Base-by-base conservation (phyloP, 2,329 filamentous ascomycete species). In the Rosellinia necatrix region DNA sequence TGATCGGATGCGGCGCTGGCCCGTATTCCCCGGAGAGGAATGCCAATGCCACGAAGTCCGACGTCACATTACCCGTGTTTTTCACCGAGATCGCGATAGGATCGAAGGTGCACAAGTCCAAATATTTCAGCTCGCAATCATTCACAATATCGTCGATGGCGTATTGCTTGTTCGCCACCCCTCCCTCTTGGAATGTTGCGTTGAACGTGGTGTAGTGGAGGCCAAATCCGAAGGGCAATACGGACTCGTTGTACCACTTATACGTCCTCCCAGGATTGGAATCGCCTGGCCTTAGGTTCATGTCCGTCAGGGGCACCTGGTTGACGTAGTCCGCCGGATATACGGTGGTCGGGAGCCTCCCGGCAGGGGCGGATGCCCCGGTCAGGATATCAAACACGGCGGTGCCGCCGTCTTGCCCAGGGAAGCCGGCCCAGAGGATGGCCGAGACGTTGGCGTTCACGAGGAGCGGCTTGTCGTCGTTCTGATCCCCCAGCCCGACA, bases 381-480 rank as follows among this genome's bases (percentile, higher is more conserved):
- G 72, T 75, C 35, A 82, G 61, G 38, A 82, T 73, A 54, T 82
- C 73, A 46, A 81, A 68, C 7, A 82, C 65, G 0, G 80, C 80
- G 5, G 70, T 68, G 9, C 80, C 80, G 10, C 80, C 80, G 50
- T 77, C 76, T 68, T 82, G 80, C 2, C 80, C 79, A 1, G 80
- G 80, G 59, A 79, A 82, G 1, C 79, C 78, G 1, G 71, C 77
- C 79, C 80, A 82, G 0, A 82, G 44, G 0, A 83, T 60, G 4
- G 77, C 74, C 24, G 70, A 74, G 60, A 82, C 72, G 50, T 77
- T 77, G 1, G 65, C 55, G 52, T 81, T 79, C 10, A 65, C 66
- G 3, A 76, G 65, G 10, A 81, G 66, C 2, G 77, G 71, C 3
- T 74, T 70, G 38, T 72, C 72, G 59, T 82, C 80, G 34, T 81